Percentiles rank a stretch among this genome's conserved stretches.
Evolutionary conservation across 1,139 yeast genomes (phyloP).

Genomic region (Maudiozyma humilis): DNA sequence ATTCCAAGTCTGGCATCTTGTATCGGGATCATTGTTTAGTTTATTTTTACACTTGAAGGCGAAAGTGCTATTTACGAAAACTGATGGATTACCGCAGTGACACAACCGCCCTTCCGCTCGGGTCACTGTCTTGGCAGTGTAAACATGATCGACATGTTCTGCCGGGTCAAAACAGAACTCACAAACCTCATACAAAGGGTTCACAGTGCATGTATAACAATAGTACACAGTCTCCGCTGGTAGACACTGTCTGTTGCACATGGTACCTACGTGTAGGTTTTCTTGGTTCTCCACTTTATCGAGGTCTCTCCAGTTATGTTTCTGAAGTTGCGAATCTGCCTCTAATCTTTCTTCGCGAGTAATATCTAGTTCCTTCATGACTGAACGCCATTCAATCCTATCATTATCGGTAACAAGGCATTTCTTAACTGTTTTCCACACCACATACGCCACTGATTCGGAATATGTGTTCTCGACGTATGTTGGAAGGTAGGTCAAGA

Average conservation of each 20-base stretch:
- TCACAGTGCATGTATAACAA: conserved; percentile 29
- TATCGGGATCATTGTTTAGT: conserved; percentile 40
- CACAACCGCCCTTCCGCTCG: conserved; percentile 90
- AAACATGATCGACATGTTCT: conserved; percentile 68
- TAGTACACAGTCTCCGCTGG: conserved; percentile 28
- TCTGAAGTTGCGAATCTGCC: conserved; percentile 14
- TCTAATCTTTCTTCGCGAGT: conserved; percentile 19
- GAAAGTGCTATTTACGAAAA: conserved; percentile 30
- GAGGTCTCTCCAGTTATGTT: conserved; percentile 19
- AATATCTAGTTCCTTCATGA: conserved; percentile 14
- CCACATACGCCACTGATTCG: conserved; percentile 20
- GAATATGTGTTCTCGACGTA: conserved; percentile 20
- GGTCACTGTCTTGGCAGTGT: conserved; percentile 62
- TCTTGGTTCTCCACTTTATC: conserved; percentile 9
- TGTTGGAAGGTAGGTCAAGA: conserved; percentile 19
- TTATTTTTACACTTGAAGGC: conserved; percentile 41
- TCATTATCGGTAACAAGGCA: conserved; percentile 13
- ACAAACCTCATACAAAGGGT: conserved; percentile 45
- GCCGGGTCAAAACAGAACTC: conserved; percentile 65
- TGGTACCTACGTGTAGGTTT: conserved; percentile 20
- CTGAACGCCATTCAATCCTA: conserved; percentile 20
- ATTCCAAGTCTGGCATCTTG: too few relatives aligned
- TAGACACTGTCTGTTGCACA: conserved; percentile 24
- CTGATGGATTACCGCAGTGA: conserved; percentile 88
- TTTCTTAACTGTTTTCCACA: conserved; percentile 24